Base-by-base conservation (phyloP, 2,329 filamentous ascomycete genomes). In the Dryadomyces quercus-mongolicae region DNA sequence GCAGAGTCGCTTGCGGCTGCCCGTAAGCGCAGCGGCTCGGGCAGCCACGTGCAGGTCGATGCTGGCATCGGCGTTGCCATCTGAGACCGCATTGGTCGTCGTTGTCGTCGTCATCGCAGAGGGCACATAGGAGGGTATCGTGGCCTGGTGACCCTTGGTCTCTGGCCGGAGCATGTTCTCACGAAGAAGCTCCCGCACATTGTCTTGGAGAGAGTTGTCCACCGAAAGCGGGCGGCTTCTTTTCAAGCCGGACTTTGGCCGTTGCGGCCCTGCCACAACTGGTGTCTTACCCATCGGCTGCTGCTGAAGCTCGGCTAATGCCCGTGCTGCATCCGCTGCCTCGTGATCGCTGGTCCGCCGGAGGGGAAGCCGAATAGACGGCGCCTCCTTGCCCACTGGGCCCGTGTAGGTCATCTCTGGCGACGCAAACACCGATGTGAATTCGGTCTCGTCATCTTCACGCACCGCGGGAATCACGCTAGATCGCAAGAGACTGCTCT, bases 1-100 rank as follows among this genome's bases (percentile, higher is more conserved):
- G 70, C 84, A 85, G 42, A 85, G 73, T 61, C 84, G 77, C 70
- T 87, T 87, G 58, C 78, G 72, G 60, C 76, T 73, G 59, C 73
- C 73, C 48, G 73, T 69, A 36, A 76, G 62, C 21, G 61, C 71
- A 54, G 70, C 70, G 54, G 67, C 56, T 6, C 59, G 59, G 2
- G 56, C 49, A 0, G 54, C 52, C 6, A 51, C 40, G 7, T 54
- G 49, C 44, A 54, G 38, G 22, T 54, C 21, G 42, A 16, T 16
- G 10, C 21, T n/a, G 40, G 2, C 5, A 9, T 51, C 43, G 60
- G 25, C 25, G 8, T 31, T 31, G 25, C 25, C 25, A 8, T 31
- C 25, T 8, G 25, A 31, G 25, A 31, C 25, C 25, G 8, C 4
- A 31, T 4, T 31, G 4, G 25, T 8, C 25, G 8, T 31, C 4